phyloP scores from a whole-genome alignment of 192 early-diverging fungal species.

The Coemansia sp. region DNA sequence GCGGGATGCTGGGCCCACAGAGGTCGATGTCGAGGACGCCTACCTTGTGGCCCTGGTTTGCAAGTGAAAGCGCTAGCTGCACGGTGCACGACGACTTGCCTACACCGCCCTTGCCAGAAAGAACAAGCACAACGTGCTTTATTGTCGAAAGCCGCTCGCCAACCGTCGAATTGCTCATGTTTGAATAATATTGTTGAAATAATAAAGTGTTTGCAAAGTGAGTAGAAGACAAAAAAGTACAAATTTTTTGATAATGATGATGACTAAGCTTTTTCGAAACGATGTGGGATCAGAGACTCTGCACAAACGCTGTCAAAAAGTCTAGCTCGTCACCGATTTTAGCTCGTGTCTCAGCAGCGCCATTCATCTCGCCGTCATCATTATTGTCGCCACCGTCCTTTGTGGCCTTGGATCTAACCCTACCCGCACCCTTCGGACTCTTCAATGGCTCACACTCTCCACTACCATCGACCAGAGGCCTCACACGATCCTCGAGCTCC shows the following conservation, averaged over 20 bases:
- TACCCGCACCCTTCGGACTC: too few species aligned
- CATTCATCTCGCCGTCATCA: too few species aligned
- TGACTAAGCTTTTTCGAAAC: too few species aligned
- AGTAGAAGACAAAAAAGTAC: background rate
- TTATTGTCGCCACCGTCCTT: background rate
- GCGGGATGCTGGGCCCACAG: slow-evolving; percentile 94
- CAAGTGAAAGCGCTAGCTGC: slow-evolving; percentile 74
- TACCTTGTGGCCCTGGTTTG: slow-evolving; percentile 64
- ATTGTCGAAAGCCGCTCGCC: slow-evolving; percentile 51
- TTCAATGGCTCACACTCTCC: too few species aligned
- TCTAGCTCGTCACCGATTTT: background rate
- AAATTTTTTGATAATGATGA: too few species aligned
- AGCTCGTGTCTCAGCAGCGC: background rate
- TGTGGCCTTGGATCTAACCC: too few species aligned
- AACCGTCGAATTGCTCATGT: slow-evolving; percentile 42
- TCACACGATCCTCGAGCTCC: background rate
- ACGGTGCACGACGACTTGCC: slow-evolving; percentile 94
- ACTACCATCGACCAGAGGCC: background rate
- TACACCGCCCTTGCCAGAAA: slow-evolving; percentile 98
- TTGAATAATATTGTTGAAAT: background rate
- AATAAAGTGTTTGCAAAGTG: background rate
- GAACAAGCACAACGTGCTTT: slow-evolving; percentile 89
- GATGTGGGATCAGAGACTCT: background rate
- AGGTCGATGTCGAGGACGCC: slow-evolving; percentile 96
- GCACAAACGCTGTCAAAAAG: background rate